phyloP scores from a whole-genome alignment of 108 stramenopile species.

The Cyclotella baltica region DNA sequence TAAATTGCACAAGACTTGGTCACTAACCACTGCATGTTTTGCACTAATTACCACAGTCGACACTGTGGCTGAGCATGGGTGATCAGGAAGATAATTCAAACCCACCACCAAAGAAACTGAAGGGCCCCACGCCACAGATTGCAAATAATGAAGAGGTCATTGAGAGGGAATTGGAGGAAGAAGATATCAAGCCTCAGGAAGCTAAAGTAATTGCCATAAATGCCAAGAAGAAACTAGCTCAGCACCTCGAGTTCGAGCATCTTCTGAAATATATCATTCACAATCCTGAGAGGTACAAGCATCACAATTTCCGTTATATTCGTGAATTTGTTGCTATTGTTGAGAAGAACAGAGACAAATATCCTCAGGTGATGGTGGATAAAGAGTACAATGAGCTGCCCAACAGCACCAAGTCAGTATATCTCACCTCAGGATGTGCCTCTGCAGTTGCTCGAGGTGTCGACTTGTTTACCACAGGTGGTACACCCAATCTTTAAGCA shows the following conservation, averaged over 20 bases:
- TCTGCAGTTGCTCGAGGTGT: neutral
- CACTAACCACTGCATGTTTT: too few species aligned
- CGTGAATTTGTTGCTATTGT: neutral
- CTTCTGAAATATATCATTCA: neutral
- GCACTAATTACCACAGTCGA: too few species aligned
- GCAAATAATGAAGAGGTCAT: too few species aligned
- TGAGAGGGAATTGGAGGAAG: neutral
- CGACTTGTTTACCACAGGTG: too few species aligned
- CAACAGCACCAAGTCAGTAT: too few species aligned
- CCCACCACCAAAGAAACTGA: too few species aligned
- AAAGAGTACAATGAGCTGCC: neutral
- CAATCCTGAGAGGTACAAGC: neutral
- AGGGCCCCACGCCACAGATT: too few species aligned
- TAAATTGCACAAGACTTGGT: too few species aligned
- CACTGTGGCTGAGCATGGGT: too few species aligned
- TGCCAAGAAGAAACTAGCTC: neutral
- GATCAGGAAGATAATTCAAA: too few species aligned
- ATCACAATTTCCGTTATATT: neutral
- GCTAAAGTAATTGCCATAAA: neutral
- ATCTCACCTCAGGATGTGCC: neutral
- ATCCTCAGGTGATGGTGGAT: neutral
- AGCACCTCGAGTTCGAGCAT: neutral
- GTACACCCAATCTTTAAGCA: neutral
- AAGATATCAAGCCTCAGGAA: neutral
- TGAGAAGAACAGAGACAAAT: neutral